Conservation (phyloP, 129 eudicot genomes). For the Sambucus nigra region DNA sequence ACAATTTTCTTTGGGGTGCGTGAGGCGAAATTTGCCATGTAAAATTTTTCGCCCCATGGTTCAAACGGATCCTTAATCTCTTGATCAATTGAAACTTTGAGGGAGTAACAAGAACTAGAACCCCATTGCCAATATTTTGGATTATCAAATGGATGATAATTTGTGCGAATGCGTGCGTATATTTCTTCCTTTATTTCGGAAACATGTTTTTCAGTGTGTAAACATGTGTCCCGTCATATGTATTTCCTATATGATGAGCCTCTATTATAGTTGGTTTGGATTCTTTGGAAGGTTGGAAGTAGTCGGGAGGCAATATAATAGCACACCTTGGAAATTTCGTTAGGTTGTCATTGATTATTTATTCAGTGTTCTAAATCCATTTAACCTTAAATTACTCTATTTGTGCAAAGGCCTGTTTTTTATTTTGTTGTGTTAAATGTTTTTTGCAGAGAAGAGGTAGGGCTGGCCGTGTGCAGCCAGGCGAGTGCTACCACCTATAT, state of each 20-base stretch:
- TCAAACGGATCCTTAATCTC: too few species aligned
- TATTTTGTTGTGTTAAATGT: conserved; percentile 11
- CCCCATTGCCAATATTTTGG: too few species aligned
- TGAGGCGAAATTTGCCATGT: too few species aligned
- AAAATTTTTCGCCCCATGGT: too few species aligned
- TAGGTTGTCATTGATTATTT: not conserved
- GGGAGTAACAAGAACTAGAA: not conserved
- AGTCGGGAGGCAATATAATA: not conserved
- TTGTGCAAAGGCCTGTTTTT: not conserved
- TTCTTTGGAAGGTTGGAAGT: conserved; percentile 1
- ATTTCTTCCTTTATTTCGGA: not conserved
- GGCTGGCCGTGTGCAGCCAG: conserved; percentile 99
- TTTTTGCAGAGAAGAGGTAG: conserved; percentile 87
- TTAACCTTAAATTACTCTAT: not conserved
- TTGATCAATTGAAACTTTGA: not conserved
- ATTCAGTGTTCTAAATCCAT: not conserved
- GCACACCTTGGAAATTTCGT: not conserved
- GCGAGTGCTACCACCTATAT: conserved; percentile 93
- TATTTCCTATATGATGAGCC: not conserved
- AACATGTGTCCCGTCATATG: not conserved
- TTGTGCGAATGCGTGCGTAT: not conserved
- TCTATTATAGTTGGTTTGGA: not conserved
- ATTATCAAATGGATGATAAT: too few species aligned
- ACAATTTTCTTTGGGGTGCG: too few species aligned
- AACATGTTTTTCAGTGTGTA: not conserved